Conservation (phyloP, 345 rosid species). For the Durio zibethinus region DNA sequence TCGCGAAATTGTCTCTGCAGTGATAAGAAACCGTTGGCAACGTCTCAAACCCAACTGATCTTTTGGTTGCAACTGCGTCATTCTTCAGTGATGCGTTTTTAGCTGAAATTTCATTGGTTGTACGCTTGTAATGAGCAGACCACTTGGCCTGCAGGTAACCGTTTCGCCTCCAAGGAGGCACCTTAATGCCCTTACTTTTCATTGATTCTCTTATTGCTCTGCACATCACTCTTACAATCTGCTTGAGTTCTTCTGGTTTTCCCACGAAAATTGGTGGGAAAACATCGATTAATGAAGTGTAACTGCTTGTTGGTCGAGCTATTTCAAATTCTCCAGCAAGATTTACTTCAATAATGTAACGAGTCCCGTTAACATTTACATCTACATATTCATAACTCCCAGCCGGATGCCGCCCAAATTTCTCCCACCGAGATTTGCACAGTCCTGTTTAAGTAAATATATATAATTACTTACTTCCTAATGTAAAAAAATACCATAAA, state of each 20-base stretch:
- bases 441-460: slow-evolving; percentile 27
- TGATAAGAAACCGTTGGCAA: background rate
- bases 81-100: background rate
- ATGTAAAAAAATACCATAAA: background rate
- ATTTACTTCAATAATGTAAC: slow-evolving; percentile 56
- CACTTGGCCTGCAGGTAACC: slow-evolving; percentile 82
- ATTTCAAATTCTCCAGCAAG: slow-evolving; percentile 56
- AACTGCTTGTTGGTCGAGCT: slow-evolving; percentile 57
- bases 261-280: slow-evolving; percentile 56
- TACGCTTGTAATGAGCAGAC: slow-evolving; percentile 65
- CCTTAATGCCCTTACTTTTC: slow-evolving; percentile 38
- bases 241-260: slow-evolving; percentile 50
- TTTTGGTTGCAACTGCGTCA: background rate
- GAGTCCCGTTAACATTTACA: slow-evolving; percentile 37
- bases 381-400: slow-evolving; percentile 72
- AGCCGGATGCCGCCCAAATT: slow-evolving; percentile 42
- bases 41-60: slow-evolving; percentile 28
- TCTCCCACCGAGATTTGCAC: slow-evolving; percentile 86
- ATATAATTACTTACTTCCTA: background rate
- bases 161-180: slow-evolving; percentile 87
- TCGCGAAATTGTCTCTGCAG: slow-evolving; percentile 30
- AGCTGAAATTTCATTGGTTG: slow-evolving; percentile 34
- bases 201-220: slow-evolving; percentile 50
- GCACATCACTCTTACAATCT: slow-evolving; percentile 63
- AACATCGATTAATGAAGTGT: slow-evolving; percentile 35